Conservation (phyloP, 108 stramenopile genomes). For the Aurantiochytrium sp. region DNA sequence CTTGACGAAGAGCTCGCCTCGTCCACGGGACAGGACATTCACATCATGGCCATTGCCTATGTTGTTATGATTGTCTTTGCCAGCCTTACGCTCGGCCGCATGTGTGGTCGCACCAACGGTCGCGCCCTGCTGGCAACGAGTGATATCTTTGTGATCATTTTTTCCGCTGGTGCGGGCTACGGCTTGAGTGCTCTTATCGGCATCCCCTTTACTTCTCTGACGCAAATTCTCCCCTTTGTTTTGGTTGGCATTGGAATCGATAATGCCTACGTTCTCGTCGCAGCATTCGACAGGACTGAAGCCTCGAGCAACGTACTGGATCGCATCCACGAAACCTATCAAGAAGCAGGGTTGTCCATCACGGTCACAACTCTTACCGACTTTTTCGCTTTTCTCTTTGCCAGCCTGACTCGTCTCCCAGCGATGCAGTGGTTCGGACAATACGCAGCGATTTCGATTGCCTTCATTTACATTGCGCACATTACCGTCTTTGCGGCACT, state of each 20-base stretch:
- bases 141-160: not conserved
- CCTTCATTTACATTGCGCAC: not conserved
- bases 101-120: not conserved
- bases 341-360: not conserved
- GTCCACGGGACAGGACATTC: not conserved
- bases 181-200: not conserved
- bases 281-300: not conserved
- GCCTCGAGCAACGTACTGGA: not conserved
- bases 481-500: not conserved
- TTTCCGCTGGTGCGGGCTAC: not conserved
- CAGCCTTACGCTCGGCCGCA: not conserved
- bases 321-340: not conserved
- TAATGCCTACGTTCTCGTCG: not conserved
- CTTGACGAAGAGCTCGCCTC: not conserved
- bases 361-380: not conserved
- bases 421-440: constrained; percentile 1
- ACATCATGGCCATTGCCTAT: not conserved
- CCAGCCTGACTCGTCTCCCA: not conserved
- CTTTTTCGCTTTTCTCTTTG: not conserved
- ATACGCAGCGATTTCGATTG: not conserved
- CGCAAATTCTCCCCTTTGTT: constrained; percentile 31
- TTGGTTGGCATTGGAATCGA: constrained; percentile 31
- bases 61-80: not conserved
- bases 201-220: constrained; percentile 30
- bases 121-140: not conserved